A percentile compares a stretch with the other conserved stretches of the same genome.
Evolutionary conservation across 768 basidiomycete genomes (phyloP).

Genomic region (Rhodotorula graminis): DNA sequence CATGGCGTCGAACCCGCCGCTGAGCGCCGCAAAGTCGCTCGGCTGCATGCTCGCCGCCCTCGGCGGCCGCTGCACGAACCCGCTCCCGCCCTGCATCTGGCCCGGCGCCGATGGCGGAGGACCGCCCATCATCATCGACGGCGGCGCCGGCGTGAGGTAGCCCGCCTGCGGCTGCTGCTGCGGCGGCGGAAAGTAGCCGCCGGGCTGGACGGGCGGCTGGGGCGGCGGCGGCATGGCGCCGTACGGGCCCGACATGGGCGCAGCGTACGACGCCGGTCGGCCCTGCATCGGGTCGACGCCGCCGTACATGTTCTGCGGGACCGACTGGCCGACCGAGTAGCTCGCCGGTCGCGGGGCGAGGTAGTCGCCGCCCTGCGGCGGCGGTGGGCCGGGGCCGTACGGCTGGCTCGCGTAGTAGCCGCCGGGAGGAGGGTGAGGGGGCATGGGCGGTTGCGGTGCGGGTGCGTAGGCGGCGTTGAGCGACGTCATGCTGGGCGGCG

Average conservation of each 20-base stretch:
- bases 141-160: not conserved
- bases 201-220: not conserved
- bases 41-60: constrained; percentile 31
- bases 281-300: constrained; percentile 7
- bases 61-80: constrained; percentile 6
- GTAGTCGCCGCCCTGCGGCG: not conserved
- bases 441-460: not conserved
- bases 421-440: not conserved
- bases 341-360: not conserved
- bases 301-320: not conserved
- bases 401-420: not conserved
- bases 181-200: constrained; percentile 11
- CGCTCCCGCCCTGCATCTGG: not conserved
- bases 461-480: not conserved
- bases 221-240: constrained; percentile 5
- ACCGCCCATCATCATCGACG: not conserved
- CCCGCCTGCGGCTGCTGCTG: not conserved
- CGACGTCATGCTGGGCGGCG: constrained; percentile 14
- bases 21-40: constrained; percentile 20
- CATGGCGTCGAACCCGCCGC: constrained; percentile 19
- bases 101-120: too few relatives aligned
- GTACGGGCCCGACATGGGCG: not conserved
- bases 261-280: constrained; percentile 20
- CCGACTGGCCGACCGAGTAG: constrained; percentile 7
- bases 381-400: not conserved